Conservation (phyloP, 257 asterid species). For the Ballota nigra region DNA sequence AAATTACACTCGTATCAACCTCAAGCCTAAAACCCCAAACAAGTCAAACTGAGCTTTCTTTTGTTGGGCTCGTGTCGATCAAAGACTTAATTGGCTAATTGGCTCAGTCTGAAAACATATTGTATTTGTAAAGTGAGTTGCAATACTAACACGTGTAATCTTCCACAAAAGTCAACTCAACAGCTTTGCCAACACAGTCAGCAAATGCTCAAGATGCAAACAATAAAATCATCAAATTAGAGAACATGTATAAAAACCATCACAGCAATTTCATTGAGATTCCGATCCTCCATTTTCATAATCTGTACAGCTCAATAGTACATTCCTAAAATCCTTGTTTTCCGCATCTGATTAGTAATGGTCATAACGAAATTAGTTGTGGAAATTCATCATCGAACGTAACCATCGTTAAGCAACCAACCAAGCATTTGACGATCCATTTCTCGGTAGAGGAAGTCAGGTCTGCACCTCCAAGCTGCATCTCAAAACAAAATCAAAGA, state of each 20-base stretch:
- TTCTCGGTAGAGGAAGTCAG: slow-evolving; percentile 20
- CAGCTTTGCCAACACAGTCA: neutral
- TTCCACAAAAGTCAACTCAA: neutral
- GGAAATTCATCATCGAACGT: slow-evolving; percentile 9
- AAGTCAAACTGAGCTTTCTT: neutral
- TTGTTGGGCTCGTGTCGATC: neutral
- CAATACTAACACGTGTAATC: neutral
- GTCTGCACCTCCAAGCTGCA: slow-evolving; percentile 28
- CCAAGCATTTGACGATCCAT: slow-evolving; percentile 18
- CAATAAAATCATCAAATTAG: neutral
- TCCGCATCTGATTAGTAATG: slow-evolving; percentile 22
- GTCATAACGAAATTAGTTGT: slow-evolving; percentile 28
- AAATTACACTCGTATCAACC: neutral
- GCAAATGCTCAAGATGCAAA: neutral
- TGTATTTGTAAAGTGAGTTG: too few species aligned
- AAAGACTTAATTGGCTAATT: too few species aligned
- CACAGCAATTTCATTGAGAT: slow-evolving; percentile 30
- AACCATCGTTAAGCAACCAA: slow-evolving; percentile 12
- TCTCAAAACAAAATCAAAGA: slow-evolving; percentile 17
- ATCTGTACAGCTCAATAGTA: slow-evolving; percentile 41
- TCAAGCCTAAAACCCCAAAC: neutral
- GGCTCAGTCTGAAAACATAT: too few species aligned
- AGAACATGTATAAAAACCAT: slow-evolving; percentile 19
- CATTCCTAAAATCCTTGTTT: slow-evolving; percentile 31
- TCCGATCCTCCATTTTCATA: slow-evolving; percentile 31